These are phyloP conservation scores for Penicillium sp. DNA, from an alignment of 2,329 filamentous ascomycete genomes.

Conservation along the genomic window DNA sequence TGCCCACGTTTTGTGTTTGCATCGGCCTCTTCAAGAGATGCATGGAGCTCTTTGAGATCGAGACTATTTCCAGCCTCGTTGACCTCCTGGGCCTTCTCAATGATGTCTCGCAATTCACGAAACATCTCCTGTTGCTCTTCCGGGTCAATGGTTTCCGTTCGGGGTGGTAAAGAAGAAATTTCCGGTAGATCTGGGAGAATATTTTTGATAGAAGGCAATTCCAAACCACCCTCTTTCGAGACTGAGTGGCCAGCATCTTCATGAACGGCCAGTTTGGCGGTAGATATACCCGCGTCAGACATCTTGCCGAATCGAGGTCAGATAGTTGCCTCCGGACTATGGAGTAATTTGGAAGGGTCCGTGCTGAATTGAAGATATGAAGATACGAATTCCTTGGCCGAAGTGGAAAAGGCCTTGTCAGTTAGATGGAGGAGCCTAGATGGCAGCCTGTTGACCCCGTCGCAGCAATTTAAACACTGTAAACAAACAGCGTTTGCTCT, in stretches of 20 bases:
- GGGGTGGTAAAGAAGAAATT: conserved; percentile 18
- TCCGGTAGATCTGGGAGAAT: conserved; percentile 25
- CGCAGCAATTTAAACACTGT: background rate
- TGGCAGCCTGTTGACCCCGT: conserved; percentile 3
- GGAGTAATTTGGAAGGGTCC: background rate
- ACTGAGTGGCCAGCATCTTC: conserved; percentile 4
- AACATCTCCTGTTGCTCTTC: conserved; percentile 38
- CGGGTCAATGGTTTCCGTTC: conserved; percentile 15
- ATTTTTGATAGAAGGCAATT: conserved; percentile 26
- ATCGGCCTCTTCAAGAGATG: conserved; percentile 31
- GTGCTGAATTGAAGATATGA: background rate
- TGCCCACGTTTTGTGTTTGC: conserved; percentile 21
- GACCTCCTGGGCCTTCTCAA: conserved; percentile 25
- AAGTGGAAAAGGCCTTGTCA: background rate
- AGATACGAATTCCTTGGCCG: background rate
- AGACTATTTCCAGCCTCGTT: conserved; percentile 23
- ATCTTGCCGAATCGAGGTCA: conserved; percentile 11
- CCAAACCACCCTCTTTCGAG: conserved; percentile 8
- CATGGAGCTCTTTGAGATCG: conserved; percentile 29
- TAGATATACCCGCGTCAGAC: conserved; percentile 16
- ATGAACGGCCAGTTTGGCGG: background rate
- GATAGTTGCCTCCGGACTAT: conserved; percentile 6
- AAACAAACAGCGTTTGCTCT: background rate
- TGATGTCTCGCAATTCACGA: conserved; percentile 29
- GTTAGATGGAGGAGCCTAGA: conserved; percentile 7